Conservation (phyloP, 2,329 filamentous ascomycete genomes). For the Cordyceps cicadae region DNA sequence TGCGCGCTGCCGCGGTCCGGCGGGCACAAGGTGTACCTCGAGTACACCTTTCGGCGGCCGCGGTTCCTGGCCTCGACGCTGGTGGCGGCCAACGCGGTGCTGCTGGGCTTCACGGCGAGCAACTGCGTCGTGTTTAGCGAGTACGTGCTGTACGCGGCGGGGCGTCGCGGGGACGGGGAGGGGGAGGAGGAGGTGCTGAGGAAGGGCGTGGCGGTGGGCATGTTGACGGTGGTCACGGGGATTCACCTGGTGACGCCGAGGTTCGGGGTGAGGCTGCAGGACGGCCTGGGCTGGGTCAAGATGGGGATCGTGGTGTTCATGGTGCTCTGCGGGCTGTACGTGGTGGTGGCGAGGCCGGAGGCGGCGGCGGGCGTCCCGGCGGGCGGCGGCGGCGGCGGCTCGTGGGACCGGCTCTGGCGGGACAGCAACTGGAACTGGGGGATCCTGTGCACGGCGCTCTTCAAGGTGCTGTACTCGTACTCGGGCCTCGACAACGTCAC, state of each 20-base stretch:
- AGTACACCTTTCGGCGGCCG: conserved; percentile 57
- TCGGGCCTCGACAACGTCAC: conserved; percentile 58
- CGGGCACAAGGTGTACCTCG: conserved; percentile 62
- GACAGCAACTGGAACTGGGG: conserved; percentile 63
- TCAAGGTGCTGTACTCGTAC: conserved; percentile 64
- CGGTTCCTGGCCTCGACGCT: conserved; percentile 56
- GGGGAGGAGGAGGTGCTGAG: conserved; percentile 43
- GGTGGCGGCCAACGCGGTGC: conserved; percentile 53
- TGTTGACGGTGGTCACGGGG: conserved; percentile 49
- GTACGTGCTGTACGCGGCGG: conserved; percentile 53
- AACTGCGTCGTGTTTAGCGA: conserved; percentile 64
- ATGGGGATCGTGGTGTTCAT: conserved; percentile 53
- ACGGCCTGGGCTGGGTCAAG: conserved; percentile 55
- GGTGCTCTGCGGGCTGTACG: conserved; percentile 51
- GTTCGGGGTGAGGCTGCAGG: conserved; percentile 52
- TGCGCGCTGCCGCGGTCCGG: conserved; percentile 63
- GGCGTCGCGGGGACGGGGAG: conserved; percentile 36
- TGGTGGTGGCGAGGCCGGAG: conserved; percentile 39
- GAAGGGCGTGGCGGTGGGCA: conserved; percentile 47
- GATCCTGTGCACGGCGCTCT: conserved; percentile 56
- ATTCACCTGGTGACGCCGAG: conserved; percentile 51
- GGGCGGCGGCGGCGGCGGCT: background rate
- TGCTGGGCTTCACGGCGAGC: conserved; percentile 59
- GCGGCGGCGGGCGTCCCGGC: background rate
- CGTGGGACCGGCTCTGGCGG: conserved; percentile 51